Conservation (phyloP, 2,329 filamentous ascomycete genomes). For the Fusarium cyanostomum region DNA sequence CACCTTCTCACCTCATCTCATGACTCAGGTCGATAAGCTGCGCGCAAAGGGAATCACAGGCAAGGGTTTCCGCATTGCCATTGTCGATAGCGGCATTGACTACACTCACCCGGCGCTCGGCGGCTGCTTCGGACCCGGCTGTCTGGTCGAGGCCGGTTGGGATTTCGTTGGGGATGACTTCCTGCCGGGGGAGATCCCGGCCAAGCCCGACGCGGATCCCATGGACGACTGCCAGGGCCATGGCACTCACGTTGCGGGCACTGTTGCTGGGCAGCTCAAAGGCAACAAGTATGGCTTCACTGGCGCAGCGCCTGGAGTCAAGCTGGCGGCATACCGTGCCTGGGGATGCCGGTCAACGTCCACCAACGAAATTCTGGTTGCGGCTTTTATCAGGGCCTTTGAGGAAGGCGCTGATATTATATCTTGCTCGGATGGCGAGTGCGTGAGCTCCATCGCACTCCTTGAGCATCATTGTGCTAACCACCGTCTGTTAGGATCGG, state of each 20-base stretch:
- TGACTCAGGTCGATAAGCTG: constrained; percentile 63
- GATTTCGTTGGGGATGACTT: constrained; percentile 64
- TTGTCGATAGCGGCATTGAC: constrained; percentile 64
- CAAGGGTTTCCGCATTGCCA: constrained; percentile 58
- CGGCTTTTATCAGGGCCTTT: constrained; percentile 64
- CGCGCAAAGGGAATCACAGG: constrained; percentile 56
- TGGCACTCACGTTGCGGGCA: constrained; percentile 67
- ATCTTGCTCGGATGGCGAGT: constrained; percentile 40
- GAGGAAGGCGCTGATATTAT: constrained; percentile 65
- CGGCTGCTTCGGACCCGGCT: constrained; percentile 67
- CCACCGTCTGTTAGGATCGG: not conserved
- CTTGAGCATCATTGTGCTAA: not conserved
- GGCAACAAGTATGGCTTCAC: constrained; percentile 56
- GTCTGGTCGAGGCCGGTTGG: constrained; percentile 62
- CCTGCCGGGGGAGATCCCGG: not conserved
- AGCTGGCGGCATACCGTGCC: constrained; percentile 59
- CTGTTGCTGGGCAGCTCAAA: constrained; percentile 64
- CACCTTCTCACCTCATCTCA: constrained; percentile 51
- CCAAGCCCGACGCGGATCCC: constrained; percentile 50
- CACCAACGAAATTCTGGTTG: constrained; percentile 62
- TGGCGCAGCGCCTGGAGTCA: constrained; percentile 63
- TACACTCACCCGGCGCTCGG: constrained; percentile 70
- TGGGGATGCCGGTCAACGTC: not conserved
- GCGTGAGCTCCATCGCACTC: not conserved
- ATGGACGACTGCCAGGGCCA: constrained; percentile 62